phyloP scores from a whole-genome alignment of 2,329 filamentous ascomycete species.

The Fusarium sororula region DNA sequence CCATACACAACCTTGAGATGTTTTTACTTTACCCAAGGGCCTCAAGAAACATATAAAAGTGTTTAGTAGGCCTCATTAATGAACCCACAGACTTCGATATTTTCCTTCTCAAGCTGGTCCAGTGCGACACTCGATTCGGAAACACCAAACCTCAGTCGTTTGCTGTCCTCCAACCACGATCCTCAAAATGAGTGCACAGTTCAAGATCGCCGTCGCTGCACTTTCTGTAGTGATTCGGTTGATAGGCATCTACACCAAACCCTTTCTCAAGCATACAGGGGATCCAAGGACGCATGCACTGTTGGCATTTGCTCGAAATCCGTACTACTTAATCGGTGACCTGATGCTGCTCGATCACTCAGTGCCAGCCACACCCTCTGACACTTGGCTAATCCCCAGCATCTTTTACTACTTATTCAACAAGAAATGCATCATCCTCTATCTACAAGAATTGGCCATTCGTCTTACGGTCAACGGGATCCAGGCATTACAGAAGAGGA shows the following conservation, averaged over 20 bases:
- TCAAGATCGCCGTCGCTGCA: not conserved
- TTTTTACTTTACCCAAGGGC: not conserved
- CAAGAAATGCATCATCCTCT: not conserved
- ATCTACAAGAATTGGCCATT: not conserved
- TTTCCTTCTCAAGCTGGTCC: not conserved
- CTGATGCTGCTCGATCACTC: not conserved
- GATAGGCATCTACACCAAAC: not conserved
- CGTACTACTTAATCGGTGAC: not conserved
- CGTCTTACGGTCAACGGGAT: not conserved
- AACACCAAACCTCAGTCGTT: not conserved
- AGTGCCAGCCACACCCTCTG: not conserved
- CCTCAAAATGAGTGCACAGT: not conserved
- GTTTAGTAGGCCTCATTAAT: not conserved
- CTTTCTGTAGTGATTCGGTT: not conserved
- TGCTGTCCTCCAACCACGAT: not conserved
- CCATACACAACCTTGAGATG: not conserved
- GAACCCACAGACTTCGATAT: not conserved
- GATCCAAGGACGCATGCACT: not conserved
- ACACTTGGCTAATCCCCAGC: not conserved
- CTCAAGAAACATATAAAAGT: not conserved
- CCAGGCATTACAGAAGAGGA: not conserved
- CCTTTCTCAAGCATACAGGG: not conserved
- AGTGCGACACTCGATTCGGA: not conserved
- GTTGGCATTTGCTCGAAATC: not conserved
- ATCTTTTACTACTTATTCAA: not conserved